Evolutionary conservation across 257 asterid genomes (phyloP).

Genomic region (Linaria vulgaris): DNA sequence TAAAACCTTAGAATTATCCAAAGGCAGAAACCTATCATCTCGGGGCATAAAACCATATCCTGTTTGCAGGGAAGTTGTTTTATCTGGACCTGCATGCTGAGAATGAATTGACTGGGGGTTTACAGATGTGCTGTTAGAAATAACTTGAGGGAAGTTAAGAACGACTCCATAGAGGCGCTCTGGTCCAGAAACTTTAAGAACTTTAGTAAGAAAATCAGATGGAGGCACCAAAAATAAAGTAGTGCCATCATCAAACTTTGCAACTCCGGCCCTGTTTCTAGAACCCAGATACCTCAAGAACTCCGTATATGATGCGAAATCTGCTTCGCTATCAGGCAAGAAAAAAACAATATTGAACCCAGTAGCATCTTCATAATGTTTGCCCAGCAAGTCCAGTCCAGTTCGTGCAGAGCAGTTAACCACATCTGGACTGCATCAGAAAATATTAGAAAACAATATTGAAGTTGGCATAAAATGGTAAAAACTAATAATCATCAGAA

Average conservation of each 20-base stretch:
- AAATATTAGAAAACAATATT: conserved; percentile 10
- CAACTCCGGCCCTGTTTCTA: conserved; percentile 93
- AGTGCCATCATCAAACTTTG: conserved; percentile 88
- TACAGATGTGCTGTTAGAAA: conserved; percentile 34
- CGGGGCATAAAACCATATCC: conserved; percentile 43
- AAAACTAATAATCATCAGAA: not conserved
- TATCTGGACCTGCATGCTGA: conserved; percentile 47
- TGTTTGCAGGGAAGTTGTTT: conserved; percentile 36
- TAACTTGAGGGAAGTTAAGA: conserved; percentile 63
- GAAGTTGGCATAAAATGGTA: conserved; percentile 12
- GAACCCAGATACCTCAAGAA: conserved; percentile 80
- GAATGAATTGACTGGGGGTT: conserved; percentile 40
- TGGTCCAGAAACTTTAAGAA: conserved; percentile 85
- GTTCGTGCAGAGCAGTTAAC: conserved; percentile 92
- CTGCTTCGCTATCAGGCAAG: conserved; percentile 89
- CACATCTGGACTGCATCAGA: conserved; percentile 69
- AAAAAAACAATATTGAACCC: conserved; percentile 82
- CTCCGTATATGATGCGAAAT: conserved; percentile 90
- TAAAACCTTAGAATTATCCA: conserved; percentile 38
- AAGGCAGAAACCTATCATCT: conserved; percentile 42
- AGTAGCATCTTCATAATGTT: conserved; percentile 84
- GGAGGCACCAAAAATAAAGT: conserved; percentile 97
- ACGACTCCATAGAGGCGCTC: conserved; percentile 94
- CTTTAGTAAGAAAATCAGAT: conserved; percentile 69
- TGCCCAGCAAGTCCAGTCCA: conserved; percentile 80